phyloP scores from a whole-genome alignment of 202 grass and related monocot species.

The Setaria viridis region DNA sequence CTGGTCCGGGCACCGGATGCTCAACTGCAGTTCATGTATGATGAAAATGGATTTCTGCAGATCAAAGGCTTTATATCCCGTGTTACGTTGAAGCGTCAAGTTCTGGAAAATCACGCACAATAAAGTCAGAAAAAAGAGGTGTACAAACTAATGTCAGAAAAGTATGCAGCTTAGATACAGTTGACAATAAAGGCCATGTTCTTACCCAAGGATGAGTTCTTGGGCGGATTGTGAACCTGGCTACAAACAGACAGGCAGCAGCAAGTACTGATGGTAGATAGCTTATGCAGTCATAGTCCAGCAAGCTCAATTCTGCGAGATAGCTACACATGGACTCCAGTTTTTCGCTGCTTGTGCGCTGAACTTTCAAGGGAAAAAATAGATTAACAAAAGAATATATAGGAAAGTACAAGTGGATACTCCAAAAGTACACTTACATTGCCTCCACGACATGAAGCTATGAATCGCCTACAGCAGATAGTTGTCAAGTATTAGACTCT shows the following conservation, averaged over 20 bases:
- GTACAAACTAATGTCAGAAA: slow-evolving; percentile 15
- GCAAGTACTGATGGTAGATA: slow-evolving; percentile 61
- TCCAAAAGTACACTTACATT: slow-evolving; percentile 46
- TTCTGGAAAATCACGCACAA: slow-evolving; percentile 45
- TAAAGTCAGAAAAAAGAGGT: slow-evolving; percentile 30
- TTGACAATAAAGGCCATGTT: background rate
- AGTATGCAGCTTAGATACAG: background rate
- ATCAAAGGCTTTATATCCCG: slow-evolving; percentile 50
- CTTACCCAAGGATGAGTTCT: slow-evolving; percentile 63
- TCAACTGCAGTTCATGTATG: slow-evolving; percentile 50
- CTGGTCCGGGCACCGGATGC: slow-evolving; percentile 13
- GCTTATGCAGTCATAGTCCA: slow-evolving; percentile 55
- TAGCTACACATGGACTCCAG: slow-evolving; percentile 53
- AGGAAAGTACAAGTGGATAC: background rate
- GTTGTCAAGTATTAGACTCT: slow-evolving; percentile 2
- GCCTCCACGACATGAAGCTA: slow-evolving; percentile 34
- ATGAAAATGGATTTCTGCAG: slow-evolving; percentile 40
- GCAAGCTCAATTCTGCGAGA: slow-evolving; percentile 68
- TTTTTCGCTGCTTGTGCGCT: slow-evolving; percentile 30
- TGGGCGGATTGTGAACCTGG: slow-evolving; percentile 57
- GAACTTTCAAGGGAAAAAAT: background rate
- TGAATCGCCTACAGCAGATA: slow-evolving; percentile 52
- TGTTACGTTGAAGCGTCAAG: slow-evolving; percentile 41
- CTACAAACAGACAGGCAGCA: slow-evolving; percentile 63
- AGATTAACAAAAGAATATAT: slow-evolving; percentile 1